Evolutionary conservation across 257 asterid species (phyloP), one percentile per base, ranked within the genome.

Genomic region (Leonotis leonurus): DNA sequence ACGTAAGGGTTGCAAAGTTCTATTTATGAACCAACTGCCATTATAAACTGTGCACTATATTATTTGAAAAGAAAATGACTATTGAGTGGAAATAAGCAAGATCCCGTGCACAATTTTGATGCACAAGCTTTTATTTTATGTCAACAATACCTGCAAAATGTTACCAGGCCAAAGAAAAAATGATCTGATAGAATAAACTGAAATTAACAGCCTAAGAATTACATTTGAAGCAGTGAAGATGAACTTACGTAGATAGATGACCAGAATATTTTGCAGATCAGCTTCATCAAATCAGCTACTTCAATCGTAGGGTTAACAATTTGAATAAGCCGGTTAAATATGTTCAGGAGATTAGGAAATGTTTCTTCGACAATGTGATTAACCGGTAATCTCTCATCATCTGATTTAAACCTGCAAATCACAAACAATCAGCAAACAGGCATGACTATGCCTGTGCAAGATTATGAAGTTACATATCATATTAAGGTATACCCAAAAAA

Each of bases 241-340:
- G 20, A 24, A 70, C 99, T 20, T 83, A 93, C 99, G 56, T 89
- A 93, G 59, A 93, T 93, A 62, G 87, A 93, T 56, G 99, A 93
- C 97, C 97, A 90, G 69, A 93, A 93, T 72, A 87, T 85, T 79
- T 93, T 93, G 89, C 97, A 93, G 65, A 93, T 85, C 54, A 93
- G 94, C 85, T 89, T 93, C 83, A 93, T 87, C 84, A 93, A 74
- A 50, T 87, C 99, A 8, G 99, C 94, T 56, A 89, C 82, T 80
- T 93, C 99, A 77, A 81, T 49, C 8, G 94, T 70, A 40, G 99
- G 97, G 63, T 82, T 83, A 48, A 85, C 33, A 53, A 90, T 85
- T 77, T 89, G 96, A 76, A 90, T 85, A 60, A 93, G 99, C 56
- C 78, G 73, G 73, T 73, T 83, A 61, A 93, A 87, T 52, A 87